phyloP scores from a whole-genome alignment of 768 basidiomycete genomes.

The Pleurotus eryngii region DNA sequence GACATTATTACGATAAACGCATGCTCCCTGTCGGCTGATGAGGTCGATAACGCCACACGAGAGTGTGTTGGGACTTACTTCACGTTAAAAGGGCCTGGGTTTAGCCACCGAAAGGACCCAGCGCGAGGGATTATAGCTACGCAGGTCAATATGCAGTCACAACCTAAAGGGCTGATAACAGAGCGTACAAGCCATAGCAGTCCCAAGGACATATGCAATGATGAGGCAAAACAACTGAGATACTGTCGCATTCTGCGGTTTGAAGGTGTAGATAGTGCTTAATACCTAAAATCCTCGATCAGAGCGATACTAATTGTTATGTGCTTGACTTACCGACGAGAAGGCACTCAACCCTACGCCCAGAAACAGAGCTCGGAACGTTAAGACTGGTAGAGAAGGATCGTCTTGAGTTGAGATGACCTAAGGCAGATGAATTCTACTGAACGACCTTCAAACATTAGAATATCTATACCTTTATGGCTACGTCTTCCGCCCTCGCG shows the following conservation, averaged over 20 bases:
- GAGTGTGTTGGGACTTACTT: slow-evolving; percentile 27
- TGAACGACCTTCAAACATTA: not conserved
- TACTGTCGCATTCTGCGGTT: slow-evolving; percentile 46
- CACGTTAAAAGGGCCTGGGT: slow-evolving; percentile 59
- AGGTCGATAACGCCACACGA: not conserved
- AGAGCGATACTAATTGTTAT: not conserved
- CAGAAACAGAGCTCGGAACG: slow-evolving; percentile 46
- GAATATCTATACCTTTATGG: slow-evolving; percentile 13
- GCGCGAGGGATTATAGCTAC: slow-evolving; percentile 37
- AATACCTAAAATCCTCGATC: slow-evolving; percentile 23
- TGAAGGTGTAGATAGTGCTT: slow-evolving; percentile 35
- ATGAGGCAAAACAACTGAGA: slow-evolving; percentile 55
- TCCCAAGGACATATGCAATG: slow-evolving; percentile 52
- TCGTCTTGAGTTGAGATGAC: slow-evolving; percentile 49
- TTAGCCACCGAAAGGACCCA: slow-evolving; percentile 45
- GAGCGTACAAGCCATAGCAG: slow-evolving; percentile 41
- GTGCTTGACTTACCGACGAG: slow-evolving; percentile 27
- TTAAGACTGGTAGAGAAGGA: slow-evolving; percentile 41
- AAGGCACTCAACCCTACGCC: slow-evolving; percentile 49
- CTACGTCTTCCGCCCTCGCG: slow-evolving; percentile 16
- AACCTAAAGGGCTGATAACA: not conserved
- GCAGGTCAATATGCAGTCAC: not conserved
- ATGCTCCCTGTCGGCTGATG: slow-evolving; percentile 33
- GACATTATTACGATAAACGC: slow-evolving; percentile 54
- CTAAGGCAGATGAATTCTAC: slow-evolving; percentile 17